Base-by-base conservation (phyloP, 2,329 filamentous ascomycete species). In the Cadophora sp. region DNA sequence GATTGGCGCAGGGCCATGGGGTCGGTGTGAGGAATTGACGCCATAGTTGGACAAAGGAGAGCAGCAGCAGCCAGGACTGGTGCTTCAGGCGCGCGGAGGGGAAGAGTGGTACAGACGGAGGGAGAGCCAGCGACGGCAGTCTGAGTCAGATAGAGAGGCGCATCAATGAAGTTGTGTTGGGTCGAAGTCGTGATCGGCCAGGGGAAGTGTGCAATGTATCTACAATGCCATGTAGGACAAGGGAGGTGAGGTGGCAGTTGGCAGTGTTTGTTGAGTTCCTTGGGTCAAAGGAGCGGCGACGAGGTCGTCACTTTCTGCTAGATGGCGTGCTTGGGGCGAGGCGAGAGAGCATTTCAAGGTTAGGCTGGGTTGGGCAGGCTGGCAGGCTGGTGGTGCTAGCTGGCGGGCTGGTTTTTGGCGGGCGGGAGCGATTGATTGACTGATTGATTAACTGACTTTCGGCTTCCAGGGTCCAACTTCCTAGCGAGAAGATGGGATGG, bases 1-100 rank as follows among this genome's bases (percentile, higher is more conserved):
- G 69, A 73, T 58, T 73, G 73, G 67, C 70, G 73, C 64, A 73
- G 45, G 9, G 71, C 53, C 61, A 68, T 66, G 22, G 68, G 65
- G 55, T 73, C 70, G 67, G 68, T 66, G 62, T 66, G 66, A 59
- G 30, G 59, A 39, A 50, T 70, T 69, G 71, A 73, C 70, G 71
- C 72, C 73, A 74, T 74, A 65, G 51, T 66, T 56, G 30, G 65
- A 64, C 45, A 60, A 50, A 36, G 43, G 43, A 45, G 55, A 41
- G 14, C 33, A 58, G 50, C 51, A 51, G 58, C 47, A 55, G 47
- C 14, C 24, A 59, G 56, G 43, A 53, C 14, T 45, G 41, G 56
- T 30, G 41, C n/a, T 58, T 60, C 55, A 61, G 63, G 47, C 59
- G 56, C 64, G 59, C 30, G 43, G 24, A 55, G 33, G 53, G 11